Evolutionary conservation across 306 rosid genomes (phyloP).

Genomic region (Cicer yamashitae): DNA sequence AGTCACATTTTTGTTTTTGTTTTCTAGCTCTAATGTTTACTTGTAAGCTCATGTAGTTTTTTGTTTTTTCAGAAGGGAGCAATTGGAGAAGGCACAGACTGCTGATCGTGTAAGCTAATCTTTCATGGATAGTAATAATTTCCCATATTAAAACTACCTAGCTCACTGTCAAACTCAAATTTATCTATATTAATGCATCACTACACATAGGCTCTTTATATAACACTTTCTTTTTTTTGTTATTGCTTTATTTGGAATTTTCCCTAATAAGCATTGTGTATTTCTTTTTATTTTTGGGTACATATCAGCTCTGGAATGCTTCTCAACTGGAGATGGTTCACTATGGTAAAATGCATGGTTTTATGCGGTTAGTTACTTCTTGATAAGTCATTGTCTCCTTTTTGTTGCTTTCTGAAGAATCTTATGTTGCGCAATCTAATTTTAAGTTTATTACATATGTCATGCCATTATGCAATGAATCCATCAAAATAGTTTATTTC

Average conservation of each 20-base stretch:
- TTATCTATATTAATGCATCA: slow-evolving; percentile 31
- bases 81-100: slow-evolving; percentile 85
- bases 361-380: slow-evolving; percentile 72
- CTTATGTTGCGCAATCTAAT: slow-evolving; percentile 3
- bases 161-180: neutral
- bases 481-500: slow-evolving; percentile 1
- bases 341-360: slow-evolving; percentile 97
- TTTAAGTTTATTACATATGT: neutral
- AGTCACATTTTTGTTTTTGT: slow-evolving; percentile 42
- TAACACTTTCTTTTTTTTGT: neutral
- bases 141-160: slow-evolving; percentile 6
- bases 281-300: slow-evolving; percentile 26
- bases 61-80: slow-evolving; percentile 71
- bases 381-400: slow-evolving; percentile 1
- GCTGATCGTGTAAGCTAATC: slow-evolving; percentile 76
- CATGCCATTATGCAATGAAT: neutral
- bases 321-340: slow-evolving; percentile 93
- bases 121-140: slow-evolving; percentile 11
- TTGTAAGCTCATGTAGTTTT: slow-evolving; percentile 38
- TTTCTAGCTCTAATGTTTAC: slow-evolving; percentile 21
- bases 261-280: slow-evolving; percentile 3
- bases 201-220: neutral
- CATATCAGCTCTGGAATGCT: slow-evolving; percentile 94
- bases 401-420: slow-evolving; percentile 38
- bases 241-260: slow-evolving; percentile 25